Percentiles rank a stretch among this genome's conserved stretches.
Conservation (phyloP, 2,329 filamentous ascomycete species). For the Aureobasidium subglaciale region DNA sequence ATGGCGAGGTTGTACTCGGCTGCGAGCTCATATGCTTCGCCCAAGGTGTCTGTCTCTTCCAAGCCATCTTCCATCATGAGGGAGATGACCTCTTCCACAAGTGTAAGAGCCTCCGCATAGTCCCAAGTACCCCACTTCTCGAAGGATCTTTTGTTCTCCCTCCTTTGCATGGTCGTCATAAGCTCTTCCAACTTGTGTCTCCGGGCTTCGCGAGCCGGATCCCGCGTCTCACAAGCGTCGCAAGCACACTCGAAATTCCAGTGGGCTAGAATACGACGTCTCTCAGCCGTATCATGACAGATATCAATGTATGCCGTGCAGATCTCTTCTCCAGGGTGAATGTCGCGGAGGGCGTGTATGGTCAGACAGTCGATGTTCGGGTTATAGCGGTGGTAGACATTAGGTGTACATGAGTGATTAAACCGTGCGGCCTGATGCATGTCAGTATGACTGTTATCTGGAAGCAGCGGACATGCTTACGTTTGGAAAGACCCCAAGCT, state of each 20-base stretch:
- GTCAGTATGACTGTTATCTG: background rate
- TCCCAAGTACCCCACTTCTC: conserved; percentile 14
- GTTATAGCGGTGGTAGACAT: conserved; percentile 19
- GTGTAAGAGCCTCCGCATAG: conserved; percentile 13
- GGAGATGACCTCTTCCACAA: conserved; percentile 17
- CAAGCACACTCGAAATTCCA: conserved; percentile 28
- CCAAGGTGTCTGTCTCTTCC: conserved; percentile 20
- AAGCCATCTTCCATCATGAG: conserved; percentile 21
- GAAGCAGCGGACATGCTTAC: background rate
- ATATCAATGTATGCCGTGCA: conserved; percentile 21
- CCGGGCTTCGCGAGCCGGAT: conserved; percentile 10
- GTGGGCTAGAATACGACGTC: conserved; percentile 18
- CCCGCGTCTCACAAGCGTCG: conserved; percentile 20
- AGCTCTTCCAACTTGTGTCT: conserved; percentile 15
- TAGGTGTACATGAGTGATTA: conserved; percentile 17
- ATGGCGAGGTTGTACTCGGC: conserved; percentile 18
- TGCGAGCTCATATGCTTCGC: conserved; percentile 18
- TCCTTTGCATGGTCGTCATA: conserved; percentile 5
- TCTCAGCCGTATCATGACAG: conserved; percentile 15
- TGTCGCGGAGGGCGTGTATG: conserved; percentile 25
- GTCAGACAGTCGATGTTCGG: conserved; percentile 16
- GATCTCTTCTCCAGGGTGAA: conserved; percentile 26
- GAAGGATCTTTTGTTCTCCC: conserved; percentile 7
- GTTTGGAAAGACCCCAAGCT: conserved; percentile 16
- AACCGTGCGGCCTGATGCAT: conserved; percentile 10